A percentile compares a stretch with the other conserved stretches of the same genome.
Conservation (phyloP, 1,284 basidiomycete species). For the Vanrija pseudolonga region DNA sequence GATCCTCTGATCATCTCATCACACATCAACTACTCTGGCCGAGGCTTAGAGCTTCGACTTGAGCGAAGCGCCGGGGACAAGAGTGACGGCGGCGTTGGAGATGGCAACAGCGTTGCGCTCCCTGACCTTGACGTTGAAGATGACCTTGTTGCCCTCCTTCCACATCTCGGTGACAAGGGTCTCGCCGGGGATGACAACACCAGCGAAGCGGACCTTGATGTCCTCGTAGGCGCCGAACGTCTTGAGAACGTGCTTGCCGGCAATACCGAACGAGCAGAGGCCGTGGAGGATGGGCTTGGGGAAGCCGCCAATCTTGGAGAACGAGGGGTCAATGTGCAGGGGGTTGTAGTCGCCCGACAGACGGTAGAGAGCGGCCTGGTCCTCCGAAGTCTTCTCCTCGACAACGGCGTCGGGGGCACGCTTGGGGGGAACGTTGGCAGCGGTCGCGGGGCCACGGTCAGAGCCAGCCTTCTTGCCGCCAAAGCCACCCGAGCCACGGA, state of each 20-base stretch:
- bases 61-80: slow-evolving; percentile 31
- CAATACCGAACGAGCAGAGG: slow-evolving; percentile 88
- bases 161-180: slow-evolving; percentile 94
- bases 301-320: slow-evolving; percentile 92
- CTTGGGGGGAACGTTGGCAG: slow-evolving; percentile 75
- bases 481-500: slow-evolving; percentile 92
- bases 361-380: slow-evolving; percentile 87
- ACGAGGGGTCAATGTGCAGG: slow-evolving; percentile 88
- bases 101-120: slow-evolving; percentile 54
- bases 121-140: slow-evolving; percentile 64
- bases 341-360: slow-evolving; percentile 89
- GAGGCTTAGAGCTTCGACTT: slow-evolving; percentile 45
- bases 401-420: slow-evolving; percentile 76
- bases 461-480: slow-evolving; percentile 74
- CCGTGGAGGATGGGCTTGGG: slow-evolving; percentile 75
- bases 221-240: slow-evolving; percentile 81
- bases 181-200: slow-evolving; percentile 83
- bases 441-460: slow-evolving; percentile 90
- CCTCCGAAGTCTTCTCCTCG: slow-evolving; percentile 75
- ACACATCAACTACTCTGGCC: neutral
- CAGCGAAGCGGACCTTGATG: slow-evolving; percentile 84
- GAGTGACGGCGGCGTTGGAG: slow-evolving; percentile 55
- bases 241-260: slow-evolving; percentile 89
- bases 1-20: no score
- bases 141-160: slow-evolving; percentile 89